Evolutionary conservation across 179 eudicot species (phyloP).

Genomic region (Vitellaria paradoxa): DNA sequence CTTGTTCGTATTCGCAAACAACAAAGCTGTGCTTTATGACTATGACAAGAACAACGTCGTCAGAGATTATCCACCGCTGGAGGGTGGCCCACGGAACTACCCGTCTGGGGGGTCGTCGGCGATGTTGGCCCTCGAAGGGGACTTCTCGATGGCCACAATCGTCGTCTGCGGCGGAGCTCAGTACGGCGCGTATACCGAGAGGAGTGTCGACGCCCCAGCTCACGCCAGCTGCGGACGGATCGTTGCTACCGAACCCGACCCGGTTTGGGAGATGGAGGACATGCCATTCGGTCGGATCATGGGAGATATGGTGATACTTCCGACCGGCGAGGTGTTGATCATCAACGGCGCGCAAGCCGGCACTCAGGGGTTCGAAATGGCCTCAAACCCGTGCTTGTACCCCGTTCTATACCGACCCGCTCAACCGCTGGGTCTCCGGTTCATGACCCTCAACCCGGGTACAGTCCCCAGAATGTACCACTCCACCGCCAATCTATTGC

Average conservation of each 20-base stretch:
- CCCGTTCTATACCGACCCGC: constrained; percentile 74
- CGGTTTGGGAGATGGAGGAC: constrained; percentile 80
- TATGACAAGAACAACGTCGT: constrained; percentile 29
- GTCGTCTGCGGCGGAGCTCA: constrained; percentile 88
- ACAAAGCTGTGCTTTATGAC: constrained; percentile 60
- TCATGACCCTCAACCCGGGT: constrained; percentile 66
- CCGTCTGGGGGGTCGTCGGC: constrained; percentile 90
- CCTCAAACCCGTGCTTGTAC: constrained; percentile 52
- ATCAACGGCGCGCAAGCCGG: constrained; percentile 93
- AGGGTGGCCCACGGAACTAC: constrained; percentile 84
- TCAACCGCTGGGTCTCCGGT: constrained; percentile 60
- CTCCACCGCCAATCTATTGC: constrained; percentile 83
- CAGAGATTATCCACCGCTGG: constrained; percentile 46
- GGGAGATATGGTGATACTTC: constrained; percentile 94
- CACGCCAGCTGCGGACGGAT: constrained; percentile 53
- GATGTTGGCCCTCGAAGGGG: constrained; percentile 64
- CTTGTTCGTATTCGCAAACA: constrained; percentile 72
- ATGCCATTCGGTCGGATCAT: constrained; percentile 85
- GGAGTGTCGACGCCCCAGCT: constrained; percentile 9
- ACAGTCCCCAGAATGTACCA: constrained; percentile 83
- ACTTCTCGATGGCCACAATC: constrained; percentile 55
- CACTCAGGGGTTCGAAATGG: constrained; percentile 72
- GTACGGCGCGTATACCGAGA: constrained; percentile 37
- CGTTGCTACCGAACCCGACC: constrained; percentile 37
- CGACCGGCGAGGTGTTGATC: constrained; percentile 71